These are phyloP conservation scores for Phytophthora quininea DNA, from an alignment of 352 stramenopile genomes.

Conservation along the genomic window DNA sequence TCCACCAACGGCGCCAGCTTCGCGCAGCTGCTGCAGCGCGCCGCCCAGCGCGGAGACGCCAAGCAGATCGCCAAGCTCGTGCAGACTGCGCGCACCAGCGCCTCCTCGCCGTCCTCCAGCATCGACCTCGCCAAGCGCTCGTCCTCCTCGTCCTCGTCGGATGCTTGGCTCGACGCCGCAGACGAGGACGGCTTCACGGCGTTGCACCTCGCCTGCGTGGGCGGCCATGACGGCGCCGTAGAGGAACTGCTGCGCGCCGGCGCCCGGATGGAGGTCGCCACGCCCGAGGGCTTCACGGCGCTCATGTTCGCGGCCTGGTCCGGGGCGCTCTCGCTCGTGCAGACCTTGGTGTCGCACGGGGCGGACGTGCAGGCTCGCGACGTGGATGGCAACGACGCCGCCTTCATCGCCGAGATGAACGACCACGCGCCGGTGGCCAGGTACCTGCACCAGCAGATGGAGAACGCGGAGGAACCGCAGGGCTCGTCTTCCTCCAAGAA, in stretches of 20 bases:
- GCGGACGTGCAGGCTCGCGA: slow-evolving; percentile 45
- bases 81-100: slow-evolving; percentile 33
- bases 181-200: slow-evolving; percentile 69
- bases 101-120: slow-evolving; percentile 26
- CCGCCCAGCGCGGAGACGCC: slow-evolving; percentile 50
- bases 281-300: slow-evolving; percentile 61
- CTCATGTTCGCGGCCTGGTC: slow-evolving; percentile 62
- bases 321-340: slow-evolving; percentile 45
- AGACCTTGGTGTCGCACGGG: slow-evolving; percentile 41
- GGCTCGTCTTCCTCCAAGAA: slow-evolving; percentile 32
- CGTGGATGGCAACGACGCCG: slow-evolving; percentile 56
- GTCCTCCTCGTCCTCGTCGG: slow-evolving; percentile 20
- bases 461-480: slow-evolving; percentile 21
- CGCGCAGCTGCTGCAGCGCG: slow-evolving; percentile 44
- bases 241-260: slow-evolving; percentile 46
- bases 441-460: slow-evolving; percentile 43
- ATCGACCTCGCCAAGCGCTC: slow-evolving; percentile 26
- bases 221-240: slow-evolving; percentile 52
- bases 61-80: slow-evolving; percentile 58
- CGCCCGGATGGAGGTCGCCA: slow-evolving; percentile 47
- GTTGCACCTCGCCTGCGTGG: slow-evolving; percentile 61
- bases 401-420: slow-evolving; percentile 60
- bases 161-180: slow-evolving; percentile 36
- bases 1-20: slow-evolving; percentile 31
- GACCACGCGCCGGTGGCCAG: slow-evolving; percentile 46